Evolutionary conservation across 2,329 filamentous ascomycete genomes (phyloP).

Genomic region (Cercospora brassicicola): DNA sequence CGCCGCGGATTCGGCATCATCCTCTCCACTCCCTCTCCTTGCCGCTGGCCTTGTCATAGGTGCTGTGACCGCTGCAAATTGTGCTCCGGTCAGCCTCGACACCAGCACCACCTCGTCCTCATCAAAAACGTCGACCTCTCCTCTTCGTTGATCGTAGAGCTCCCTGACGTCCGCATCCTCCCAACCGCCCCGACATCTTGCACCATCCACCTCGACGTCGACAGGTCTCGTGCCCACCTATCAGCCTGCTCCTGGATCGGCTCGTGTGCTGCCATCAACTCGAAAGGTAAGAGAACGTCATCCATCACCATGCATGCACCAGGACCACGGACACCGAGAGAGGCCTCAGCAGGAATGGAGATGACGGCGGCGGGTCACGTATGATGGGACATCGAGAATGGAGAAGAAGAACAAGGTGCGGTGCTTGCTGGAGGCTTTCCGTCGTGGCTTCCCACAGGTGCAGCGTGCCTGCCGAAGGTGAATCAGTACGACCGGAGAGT

Average conservation of each 20-base stretch:
- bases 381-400: not conserved
- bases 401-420: not conserved
- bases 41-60: conserved; percentile 20
- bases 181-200: conserved; percentile 13
- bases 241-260: conserved; percentile 8
- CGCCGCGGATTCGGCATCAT: conserved; percentile 27
- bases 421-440: conserved; percentile 5
- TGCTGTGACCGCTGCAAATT: conserved; percentile 27
- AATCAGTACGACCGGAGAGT: conserved; percentile 10
- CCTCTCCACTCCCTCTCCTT: conserved; percentile 25
- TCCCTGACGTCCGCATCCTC: conserved; percentile 32
- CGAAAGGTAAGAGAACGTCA: conserved; percentile 9
- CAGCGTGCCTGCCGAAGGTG: not conserved
- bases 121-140: conserved; percentile 37
- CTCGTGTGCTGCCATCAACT: conserved; percentile 8
- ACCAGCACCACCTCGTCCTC: conserved; percentile 10
- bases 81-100: conserved; percentile 30
- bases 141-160: conserved; percentile 48
- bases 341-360: not conserved
- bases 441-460: conserved; percentile 10
- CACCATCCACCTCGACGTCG: conserved; percentile 14
- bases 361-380: not conserved
- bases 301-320: conserved; percentile 1
- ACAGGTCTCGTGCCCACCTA: conserved; percentile 22
- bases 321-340: not conserved